Conservation (phyloP, 352 stramenopile genomes). For the Phytophthora fragariae region DNA sequence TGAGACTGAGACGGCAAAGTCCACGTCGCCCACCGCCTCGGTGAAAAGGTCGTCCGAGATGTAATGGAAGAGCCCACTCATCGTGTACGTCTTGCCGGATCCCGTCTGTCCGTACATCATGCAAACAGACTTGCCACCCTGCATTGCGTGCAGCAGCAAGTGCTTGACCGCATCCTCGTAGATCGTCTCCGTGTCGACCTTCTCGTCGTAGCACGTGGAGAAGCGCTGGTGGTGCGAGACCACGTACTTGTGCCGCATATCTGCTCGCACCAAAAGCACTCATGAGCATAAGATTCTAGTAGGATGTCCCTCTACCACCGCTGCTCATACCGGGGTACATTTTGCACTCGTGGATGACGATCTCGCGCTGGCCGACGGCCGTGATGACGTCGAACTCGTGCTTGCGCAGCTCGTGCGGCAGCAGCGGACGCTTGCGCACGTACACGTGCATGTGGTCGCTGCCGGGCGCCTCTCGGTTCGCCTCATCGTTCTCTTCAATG, state of each 20-base stretch:
- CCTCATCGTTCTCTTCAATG: slow-evolving; percentile 3
- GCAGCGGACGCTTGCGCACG: slow-evolving; percentile 89
- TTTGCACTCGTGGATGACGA: slow-evolving; percentile 90
- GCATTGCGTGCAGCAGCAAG: slow-evolving; percentile 73
- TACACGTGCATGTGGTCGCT: slow-evolving; percentile 84
- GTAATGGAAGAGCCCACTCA: slow-evolving; percentile 85
- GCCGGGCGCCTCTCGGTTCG: slow-evolving; percentile 11
- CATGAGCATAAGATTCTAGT: background rate
- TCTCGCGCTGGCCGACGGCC: slow-evolving; percentile 58
- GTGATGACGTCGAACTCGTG: slow-evolving; percentile 91
- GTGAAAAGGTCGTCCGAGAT: slow-evolving; percentile 76
- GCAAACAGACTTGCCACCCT: slow-evolving; percentile 74
- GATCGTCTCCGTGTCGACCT: slow-evolving; percentile 76
- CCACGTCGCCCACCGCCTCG: slow-evolving; percentile 53
- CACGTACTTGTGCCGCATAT: slow-evolving; percentile 92
- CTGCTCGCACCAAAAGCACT: slow-evolving; percentile 26
- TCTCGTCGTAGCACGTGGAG: slow-evolving; percentile 81
- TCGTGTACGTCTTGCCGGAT: slow-evolving; percentile 85
- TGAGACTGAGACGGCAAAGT: slow-evolving; percentile 58
- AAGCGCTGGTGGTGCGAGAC: slow-evolving; percentile 79
- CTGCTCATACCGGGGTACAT: slow-evolving; percentile 76
- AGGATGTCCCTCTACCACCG: background rate
- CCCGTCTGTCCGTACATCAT: slow-evolving; percentile 86
- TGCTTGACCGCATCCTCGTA: slow-evolving; percentile 73
- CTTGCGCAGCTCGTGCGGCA: slow-evolving; percentile 84